Evolutionary conservation across 805 yeast genomes (phyloP), one percentile per base, ranked within the genome.

Genomic region (Nakazawaea holstii): DNA sequence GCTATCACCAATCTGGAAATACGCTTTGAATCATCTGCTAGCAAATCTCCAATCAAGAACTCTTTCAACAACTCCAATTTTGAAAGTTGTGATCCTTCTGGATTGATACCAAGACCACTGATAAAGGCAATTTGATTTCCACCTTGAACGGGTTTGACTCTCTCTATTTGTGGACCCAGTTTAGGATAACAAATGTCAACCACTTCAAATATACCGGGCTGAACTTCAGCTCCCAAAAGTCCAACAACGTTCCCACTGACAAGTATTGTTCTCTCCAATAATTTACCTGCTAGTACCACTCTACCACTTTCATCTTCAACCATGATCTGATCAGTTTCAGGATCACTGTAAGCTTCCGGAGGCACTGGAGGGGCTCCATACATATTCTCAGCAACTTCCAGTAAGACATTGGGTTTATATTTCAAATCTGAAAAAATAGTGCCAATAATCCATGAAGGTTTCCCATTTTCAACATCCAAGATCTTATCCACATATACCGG

Each of bases 301-400:
- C 99, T 72, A 3, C 99, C 99, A 47, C 90, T 81, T 58, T 90
- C 97, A 65, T 94, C 99, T 62, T 94, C 98, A 32, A 94, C 61
- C 83, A 82, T 80, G 27, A 87, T 59, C 53, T 73, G 77, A 58
- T 83, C 87, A 13, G 77, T 62, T 29, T 67, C 73, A 0, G 80
- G 76, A 53, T 79, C 84, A 8, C 73, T 67, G 51, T 84, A 84
- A 28, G 79, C 62, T 6, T 68, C 57, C 44, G 63, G 48, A 13
- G 42, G 48, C 11, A 54, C 50, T 2, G 77, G 78, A 43, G 76
- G 64, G 10, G 72, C 72, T 32, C 78, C 82, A 55, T 78, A 81
- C 43, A 64, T 61, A 31, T 76, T 76, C 26, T 74, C 75, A 30
- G 85, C 80, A 8, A 92, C 90, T 52, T 94, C 98, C 38, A 80